phyloP scores from a whole-genome alignment of 1,284 basidiomycete species.

The Microbotryomycetes sp. region DNA sequence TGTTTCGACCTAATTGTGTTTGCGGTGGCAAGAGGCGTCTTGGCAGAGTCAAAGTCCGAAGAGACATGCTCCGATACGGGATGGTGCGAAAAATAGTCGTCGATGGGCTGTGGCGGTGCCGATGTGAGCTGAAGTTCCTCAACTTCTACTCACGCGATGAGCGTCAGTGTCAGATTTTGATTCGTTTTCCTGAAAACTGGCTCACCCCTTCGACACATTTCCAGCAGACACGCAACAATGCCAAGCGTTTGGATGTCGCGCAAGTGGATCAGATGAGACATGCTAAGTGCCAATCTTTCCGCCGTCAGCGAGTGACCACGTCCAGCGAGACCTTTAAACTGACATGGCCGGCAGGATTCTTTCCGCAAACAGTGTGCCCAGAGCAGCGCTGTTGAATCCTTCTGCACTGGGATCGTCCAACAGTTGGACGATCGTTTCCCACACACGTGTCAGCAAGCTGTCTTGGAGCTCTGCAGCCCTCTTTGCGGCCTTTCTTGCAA shows the following conservation, averaged over 20 bases:
- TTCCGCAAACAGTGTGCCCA: slow-evolving; percentile 32
- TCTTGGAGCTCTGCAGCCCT: slow-evolving; percentile 53
- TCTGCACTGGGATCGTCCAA: slow-evolving; percentile 29
- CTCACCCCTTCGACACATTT: slow-evolving; percentile 20
- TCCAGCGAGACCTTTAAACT: neutral
- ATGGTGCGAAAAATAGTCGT: slow-evolving; percentile 29
- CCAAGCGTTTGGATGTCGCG: slow-evolving; percentile 78
- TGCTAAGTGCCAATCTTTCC: slow-evolving; percentile 38
- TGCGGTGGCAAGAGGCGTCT: neutral
- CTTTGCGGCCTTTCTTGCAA: slow-evolving; percentile 51
- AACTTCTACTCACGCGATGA: slow-evolving; percentile 2
- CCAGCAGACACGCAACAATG: slow-evolving; percentile 61
- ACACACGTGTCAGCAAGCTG: slow-evolving; percentile 43
- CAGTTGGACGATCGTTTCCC: slow-evolving; percentile 55
- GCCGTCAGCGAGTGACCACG: slow-evolving; percentile 8
- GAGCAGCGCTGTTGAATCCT: slow-evolving; percentile 2
- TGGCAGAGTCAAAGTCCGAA: neutral
- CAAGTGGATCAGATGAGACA: slow-evolving; percentile 41
- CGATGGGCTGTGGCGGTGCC: neutral
- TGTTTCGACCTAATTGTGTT: neutral
- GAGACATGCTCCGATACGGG: neutral
- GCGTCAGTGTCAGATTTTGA: no score
- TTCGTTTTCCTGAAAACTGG: no score
- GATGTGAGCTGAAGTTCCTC: slow-evolving; percentile 1
- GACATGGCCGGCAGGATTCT: slow-evolving; percentile 36